Base-by-base conservation (phyloP, 2,329 filamentous ascomycete species). In the Scedosporium dehoogii region DNA sequence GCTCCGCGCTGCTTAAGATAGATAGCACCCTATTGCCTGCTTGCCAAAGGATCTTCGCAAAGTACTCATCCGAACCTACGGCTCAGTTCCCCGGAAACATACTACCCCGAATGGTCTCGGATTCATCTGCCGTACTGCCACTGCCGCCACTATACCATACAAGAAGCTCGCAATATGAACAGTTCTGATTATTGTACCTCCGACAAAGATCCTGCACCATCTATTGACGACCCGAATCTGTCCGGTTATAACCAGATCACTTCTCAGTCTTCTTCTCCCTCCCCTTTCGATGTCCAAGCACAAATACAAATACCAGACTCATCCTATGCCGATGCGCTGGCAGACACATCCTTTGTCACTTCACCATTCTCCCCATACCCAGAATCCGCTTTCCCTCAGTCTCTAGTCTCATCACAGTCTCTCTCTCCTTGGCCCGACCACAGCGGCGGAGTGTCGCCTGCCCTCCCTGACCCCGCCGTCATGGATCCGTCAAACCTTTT, bases 401-500 rank as follows among this genome's bases (percentile, higher is more conserved):
- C 59, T 21, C 12, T 60, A 53, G 23, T 29, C 29, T 53, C 59
- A 18, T 44, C 42, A 27, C 42, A 42, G 41, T 16, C 58, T 25
- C 16, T 44, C 25, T 16, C 44, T 16, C 38, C 59, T 21, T 60
- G 59, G 59, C 10, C 42, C 10, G 42, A 44, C 16, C 42, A 60
- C 21, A 51, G 41, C 18, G n/a, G 16, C 42, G 16, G 25, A 25
- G 27, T 60, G 9, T 44, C 59, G 16, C 18, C 44, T 21, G 25
- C 33, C 7, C 44, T 53, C 16, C 27, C 59, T 33, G 59, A 60
- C 27, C 14, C 57, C 38, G 21, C 33, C 38, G 59, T 48, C 12
- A 61, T 61, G 59, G 48, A 61, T 27, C 59, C 59, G 14, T 61
- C 59, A 23, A 29, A 61, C 33, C 59, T 61, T 44, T 56, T 48